Evolutionary conservation across 1,284 basidiomycete species (phyloP).

Genomic region (Moesziomyces sp.): DNA sequence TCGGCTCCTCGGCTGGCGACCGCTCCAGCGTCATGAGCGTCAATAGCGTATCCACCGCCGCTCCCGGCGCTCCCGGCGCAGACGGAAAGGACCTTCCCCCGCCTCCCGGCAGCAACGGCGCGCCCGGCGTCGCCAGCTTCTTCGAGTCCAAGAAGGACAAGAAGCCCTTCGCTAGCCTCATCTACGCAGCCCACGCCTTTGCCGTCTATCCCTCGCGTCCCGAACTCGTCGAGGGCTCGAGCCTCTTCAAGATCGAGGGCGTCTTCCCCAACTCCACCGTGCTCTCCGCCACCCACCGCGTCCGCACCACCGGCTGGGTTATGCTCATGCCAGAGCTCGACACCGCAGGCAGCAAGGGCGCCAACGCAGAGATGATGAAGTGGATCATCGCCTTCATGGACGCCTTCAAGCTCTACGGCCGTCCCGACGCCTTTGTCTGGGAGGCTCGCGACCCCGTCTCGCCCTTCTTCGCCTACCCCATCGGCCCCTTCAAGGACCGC

Average conservation of each 20-base stretch:
- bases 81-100: constrained; percentile 49
- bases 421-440: constrained; percentile 58
- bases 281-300: constrained; percentile 73
- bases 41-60: constrained; percentile 26
- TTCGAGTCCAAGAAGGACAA: constrained; percentile 65
- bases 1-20: constrained; percentile 47
- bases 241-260: constrained; percentile 66
- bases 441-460: constrained; percentile 70
- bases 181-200: constrained; percentile 62
- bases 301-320: constrained; percentile 69
- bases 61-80: constrained; percentile 37
- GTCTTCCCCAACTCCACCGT: constrained; percentile 54
- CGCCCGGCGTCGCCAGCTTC: constrained; percentile 62
- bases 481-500: constrained; percentile 70
- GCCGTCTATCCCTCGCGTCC: constrained; percentile 66
- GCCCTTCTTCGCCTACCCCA: constrained; percentile 67
- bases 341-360: constrained; percentile 77
- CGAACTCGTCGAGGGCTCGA: constrained; percentile 64
- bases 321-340: constrained; percentile 69
- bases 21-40: constrained; percentile 54
- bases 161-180: constrained; percentile 63
- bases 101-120: constrained; percentile 59
- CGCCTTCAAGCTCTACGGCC: constrained; percentile 66
- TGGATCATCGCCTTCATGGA: constrained; percentile 80
- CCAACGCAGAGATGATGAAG: constrained; percentile 83